Evolutionary conservation across 179 eudicot genomes (phyloP).

Genomic region (Patellifolia procumbens): DNA sequence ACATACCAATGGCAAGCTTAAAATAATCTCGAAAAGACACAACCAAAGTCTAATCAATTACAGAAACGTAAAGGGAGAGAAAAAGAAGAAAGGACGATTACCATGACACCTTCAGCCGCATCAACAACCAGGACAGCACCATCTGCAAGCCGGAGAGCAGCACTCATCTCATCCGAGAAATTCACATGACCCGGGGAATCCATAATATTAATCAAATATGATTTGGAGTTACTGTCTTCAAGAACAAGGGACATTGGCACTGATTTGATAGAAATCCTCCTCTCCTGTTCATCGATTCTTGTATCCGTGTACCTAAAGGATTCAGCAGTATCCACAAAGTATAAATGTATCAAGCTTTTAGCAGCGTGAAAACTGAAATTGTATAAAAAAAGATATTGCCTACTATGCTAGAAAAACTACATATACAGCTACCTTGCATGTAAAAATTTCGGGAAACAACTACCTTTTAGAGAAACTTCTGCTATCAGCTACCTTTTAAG

Average conservation of each 20-base stretch:
- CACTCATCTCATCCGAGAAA: slow-evolving; percentile 98
- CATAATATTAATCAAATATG: slow-evolving; percentile 82
- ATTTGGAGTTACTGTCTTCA: slow-evolving; percentile 91
- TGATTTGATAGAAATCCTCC: slow-evolving; percentile 87
- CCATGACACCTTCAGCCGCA: slow-evolving; percentile 99
- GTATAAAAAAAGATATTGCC: too few relatives aligned
- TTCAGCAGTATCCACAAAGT: not conserved
- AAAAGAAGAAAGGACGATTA: slow-evolving; percentile 29
- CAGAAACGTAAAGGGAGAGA: not conserved
- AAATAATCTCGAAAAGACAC: not conserved
- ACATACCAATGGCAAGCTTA: not conserved
- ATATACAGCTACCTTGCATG: too few relatives aligned
- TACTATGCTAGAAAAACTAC: too few relatives aligned
- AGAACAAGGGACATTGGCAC: slow-evolving; percentile 98
- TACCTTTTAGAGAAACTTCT: too few relatives aligned
- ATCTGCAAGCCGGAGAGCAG: slow-evolving; percentile 95
- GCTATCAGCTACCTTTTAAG: too few relatives aligned
- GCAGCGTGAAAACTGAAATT: not conserved
- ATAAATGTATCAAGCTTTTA: not conserved
- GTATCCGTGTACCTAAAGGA: slow-evolving; percentile 74
- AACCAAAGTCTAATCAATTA: not conserved
- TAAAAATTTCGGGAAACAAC: too few relatives aligned
- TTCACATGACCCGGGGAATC: slow-evolving; percentile 97
- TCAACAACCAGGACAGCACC: slow-evolving; percentile 96
- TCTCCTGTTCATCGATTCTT: slow-evolving; percentile 96